Evolutionary conservation across 768 basidiomycete species (phyloP).

Genomic region (Hemileccinum impolitum): DNA sequence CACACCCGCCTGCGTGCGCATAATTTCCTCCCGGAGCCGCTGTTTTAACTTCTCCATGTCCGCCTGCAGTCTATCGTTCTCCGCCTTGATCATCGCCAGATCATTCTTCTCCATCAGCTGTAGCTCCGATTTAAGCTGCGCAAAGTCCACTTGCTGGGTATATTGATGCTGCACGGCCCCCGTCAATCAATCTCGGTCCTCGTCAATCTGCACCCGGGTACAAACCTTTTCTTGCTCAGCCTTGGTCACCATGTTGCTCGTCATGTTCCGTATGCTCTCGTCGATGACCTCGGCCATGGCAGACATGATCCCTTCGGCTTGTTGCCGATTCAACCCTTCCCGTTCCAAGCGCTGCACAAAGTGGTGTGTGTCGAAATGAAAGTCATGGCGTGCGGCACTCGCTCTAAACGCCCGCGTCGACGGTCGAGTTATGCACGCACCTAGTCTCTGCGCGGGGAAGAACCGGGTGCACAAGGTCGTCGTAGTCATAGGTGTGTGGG

Average conservation of each 20-base stretch:
- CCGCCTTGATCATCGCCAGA: constrained; percentile 89
- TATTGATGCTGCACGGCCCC: constrained; percentile 66
- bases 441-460: not conserved
- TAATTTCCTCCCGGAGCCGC: constrained; percentile 86
- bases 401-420: constrained; percentile 28
- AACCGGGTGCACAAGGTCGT: constrained; percentile 8
- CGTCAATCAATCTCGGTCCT: constrained; percentile 12
- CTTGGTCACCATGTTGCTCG: constrained; percentile 92
- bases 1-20: constrained; percentile 89
- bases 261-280: constrained; percentile 95
- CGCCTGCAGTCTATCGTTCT: constrained; percentile 88
- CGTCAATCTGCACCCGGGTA: not conserved
- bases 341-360: constrained; percentile 89
- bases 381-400: constrained; percentile 37
- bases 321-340: constrained; percentile 84
- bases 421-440: not conserved
- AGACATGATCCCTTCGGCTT: constrained; percentile 96
- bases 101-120: constrained; percentile 98
- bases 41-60: constrained; percentile 97
- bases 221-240: constrained; percentile 93
- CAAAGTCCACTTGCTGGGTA: constrained; percentile 95
- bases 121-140: constrained; percentile 93
- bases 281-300: constrained; percentile 97
- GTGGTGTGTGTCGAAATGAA: constrained; percentile 94
- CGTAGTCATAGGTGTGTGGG: constrained; percentile 23